These are phyloP conservation scores for Beauveria rudraprayagi DNA, from an alignment of 2,329 filamentous ascomycete genomes.

Conservation along the genomic window DNA sequence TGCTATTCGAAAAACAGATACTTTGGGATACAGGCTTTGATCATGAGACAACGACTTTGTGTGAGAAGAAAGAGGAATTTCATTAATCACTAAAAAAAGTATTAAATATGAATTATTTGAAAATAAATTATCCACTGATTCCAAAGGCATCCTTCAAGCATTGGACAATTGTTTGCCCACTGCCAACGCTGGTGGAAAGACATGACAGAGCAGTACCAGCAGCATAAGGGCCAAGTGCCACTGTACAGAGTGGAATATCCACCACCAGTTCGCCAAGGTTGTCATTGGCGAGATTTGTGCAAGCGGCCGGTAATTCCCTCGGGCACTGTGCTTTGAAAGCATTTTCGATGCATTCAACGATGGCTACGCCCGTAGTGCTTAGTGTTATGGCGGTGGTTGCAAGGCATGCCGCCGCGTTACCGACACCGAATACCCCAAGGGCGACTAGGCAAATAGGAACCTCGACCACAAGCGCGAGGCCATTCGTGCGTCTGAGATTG, in stretches of 20 bases:
- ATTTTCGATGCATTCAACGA: neutral
- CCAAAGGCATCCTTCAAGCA: neutral
- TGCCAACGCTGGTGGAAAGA: neutral
- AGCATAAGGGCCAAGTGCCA: constrained; percentile 1
- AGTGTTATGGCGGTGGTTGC: neutral
- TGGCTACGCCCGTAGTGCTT: neutral
- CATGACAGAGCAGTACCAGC: neutral
- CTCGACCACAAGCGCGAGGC: neutral
- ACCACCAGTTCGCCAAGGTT: neutral
- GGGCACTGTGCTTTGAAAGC: neutral
- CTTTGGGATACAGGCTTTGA: too few species aligned
- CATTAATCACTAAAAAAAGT: too few species aligned
- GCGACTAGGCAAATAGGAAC: neutral
- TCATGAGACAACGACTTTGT: too few species aligned
- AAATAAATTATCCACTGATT: neutral
- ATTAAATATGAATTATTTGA: neutral
- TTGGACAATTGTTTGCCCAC: neutral
- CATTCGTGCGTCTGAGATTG: neutral
- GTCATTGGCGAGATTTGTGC: neutral
- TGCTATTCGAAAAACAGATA: too few species aligned
- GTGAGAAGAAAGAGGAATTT: too few species aligned
- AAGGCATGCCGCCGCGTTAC: constrained; percentile 4
- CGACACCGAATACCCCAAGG: neutral
- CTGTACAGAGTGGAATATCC: neutral
- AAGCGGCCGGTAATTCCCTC: neutral